Base-by-base conservation (phyloP, 2,329 filamentous ascomycete genomes). In the Xylaria sp. region DNA sequence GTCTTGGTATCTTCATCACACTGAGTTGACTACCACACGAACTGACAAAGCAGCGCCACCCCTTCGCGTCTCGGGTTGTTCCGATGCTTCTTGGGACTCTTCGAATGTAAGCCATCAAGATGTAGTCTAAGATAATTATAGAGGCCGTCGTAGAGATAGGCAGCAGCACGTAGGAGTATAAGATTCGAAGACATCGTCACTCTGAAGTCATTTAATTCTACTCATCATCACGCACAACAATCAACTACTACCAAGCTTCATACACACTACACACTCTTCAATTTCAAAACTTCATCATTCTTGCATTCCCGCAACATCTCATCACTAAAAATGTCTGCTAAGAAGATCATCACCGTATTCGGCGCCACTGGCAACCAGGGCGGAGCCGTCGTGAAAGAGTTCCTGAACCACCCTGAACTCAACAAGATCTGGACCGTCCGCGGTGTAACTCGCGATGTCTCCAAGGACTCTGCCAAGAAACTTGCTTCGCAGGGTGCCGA, bases 321-420 rank as follows among this genome's bases (percentile, higher is more conserved):
- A 46, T 40, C 56, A 33, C n/a, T n/a, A 56, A 65, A 20, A 57
- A 78, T 74, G 75, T 38, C 75, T 62, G 63, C 49, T 20, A 75
- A 77, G 70, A 85, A 84, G 72, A 79, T 86, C 73, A 81, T 89
- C 74, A 85, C 84, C 53, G 81, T 90, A 13, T 85, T 89, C 72
- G 87, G 87, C 33, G 85, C 87, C 51, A 90, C 87, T 20, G 87
- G 88, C 66, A 84, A 85, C 67, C 88, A 91, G 78, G 89, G 89
- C 58, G 84, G 86, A 69, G 86, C 85, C 9, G 81, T 90, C 54
- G 83, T 87, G 59, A 28, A 79, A 81, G 73, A 77, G 3, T 81
- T 81, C 69, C 71, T 81, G 48, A 73, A 73, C 44, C 78, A 81
- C 56, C 65, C 84, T 0, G 78, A 82, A 57, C 79, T 86, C 1